Evolutionary conservation across 495 filamentous ascomycete species (phyloP).

Genomic region (Parachaetomium inaequale): DNA sequence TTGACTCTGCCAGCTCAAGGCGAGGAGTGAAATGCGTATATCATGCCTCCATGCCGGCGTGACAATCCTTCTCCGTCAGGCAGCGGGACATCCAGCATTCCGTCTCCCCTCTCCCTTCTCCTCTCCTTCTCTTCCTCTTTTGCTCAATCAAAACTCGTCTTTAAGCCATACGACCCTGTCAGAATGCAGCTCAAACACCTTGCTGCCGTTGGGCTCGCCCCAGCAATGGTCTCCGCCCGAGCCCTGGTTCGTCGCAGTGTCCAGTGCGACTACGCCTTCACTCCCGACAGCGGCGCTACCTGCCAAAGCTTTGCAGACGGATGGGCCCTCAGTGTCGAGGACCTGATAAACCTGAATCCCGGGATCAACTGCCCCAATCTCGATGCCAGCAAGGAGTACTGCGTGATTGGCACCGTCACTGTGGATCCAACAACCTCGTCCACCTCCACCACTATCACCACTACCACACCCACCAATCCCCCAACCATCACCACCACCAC

Average conservation of each 20-base stretch:
- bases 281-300: conserved; percentile 18
- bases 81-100: no score
- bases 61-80: no score
- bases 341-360: conserved; percentile 23
- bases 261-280: conserved; percentile 16
- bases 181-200: conserved; percentile 6
- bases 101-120: no score
- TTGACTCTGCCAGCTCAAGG: no score
- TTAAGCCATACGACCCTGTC: no score
- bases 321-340: conserved; percentile 23
- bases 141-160: no score
- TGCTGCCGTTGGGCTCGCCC: neutral
- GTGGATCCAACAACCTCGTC: conserved; percentile 11
- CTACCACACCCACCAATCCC: conserved; percentile 14
- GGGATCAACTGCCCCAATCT: conserved; percentile 25
- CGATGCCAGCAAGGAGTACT: conserved; percentile 26
- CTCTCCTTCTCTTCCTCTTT: no score
- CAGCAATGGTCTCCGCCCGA: neutral
- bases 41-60: no score
- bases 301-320: conserved; percentile 21
- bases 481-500: conserved; percentile 26
- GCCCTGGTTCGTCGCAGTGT: conserved; percentile 17
- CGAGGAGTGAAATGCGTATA: no score
- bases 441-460: conserved; percentile 1
- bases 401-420: conserved; percentile 24